A percentile compares a stretch with the other conserved stretches of the same genome.
Evolutionary conservation across 2,329 filamentous ascomycete species (phyloP).

Genomic region (Aspergillus luchuensis): DNA sequence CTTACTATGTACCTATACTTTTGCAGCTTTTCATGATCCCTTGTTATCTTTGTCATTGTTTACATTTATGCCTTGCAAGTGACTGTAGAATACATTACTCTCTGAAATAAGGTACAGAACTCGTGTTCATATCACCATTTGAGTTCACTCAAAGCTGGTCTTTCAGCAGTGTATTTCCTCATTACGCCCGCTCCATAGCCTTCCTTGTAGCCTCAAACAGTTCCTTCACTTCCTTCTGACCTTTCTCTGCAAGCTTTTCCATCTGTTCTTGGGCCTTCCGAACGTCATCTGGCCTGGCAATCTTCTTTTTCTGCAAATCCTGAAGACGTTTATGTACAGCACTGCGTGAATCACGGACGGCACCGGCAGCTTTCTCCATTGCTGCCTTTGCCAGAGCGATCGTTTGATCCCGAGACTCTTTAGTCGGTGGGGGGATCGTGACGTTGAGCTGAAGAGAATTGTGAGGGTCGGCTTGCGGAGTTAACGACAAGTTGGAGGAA

Average conservation of each 20-base stretch:
- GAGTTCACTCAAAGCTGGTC: background rate
- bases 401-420: conserved; percentile 48
- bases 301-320: conserved; percentile 47
- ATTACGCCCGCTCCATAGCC: conserved; percentile 38
- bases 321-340: conserved; percentile 49
- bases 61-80: no score
- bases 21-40: background rate
- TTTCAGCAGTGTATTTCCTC: background rate
- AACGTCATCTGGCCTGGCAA: conserved; percentile 48
- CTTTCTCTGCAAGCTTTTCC: conserved; percentile 51
- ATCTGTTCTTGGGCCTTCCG: conserved; percentile 50
- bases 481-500: conserved; percentile 46
- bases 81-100: no score
- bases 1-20: background rate
- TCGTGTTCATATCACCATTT: no score
- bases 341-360: conserved; percentile 46
- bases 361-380: conserved; percentile 45
- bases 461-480: conserved; percentile 45
- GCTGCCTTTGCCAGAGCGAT: conserved; percentile 44
- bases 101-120: no score
- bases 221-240: conserved; percentile 50
- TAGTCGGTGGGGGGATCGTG: conserved; percentile 49
- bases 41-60: background rate
- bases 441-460: conserved; percentile 50
- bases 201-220: conserved; percentile 47